Conservation (phyloP, 345 rosid genomes). For the Leavenworthia alabamica region DNA sequence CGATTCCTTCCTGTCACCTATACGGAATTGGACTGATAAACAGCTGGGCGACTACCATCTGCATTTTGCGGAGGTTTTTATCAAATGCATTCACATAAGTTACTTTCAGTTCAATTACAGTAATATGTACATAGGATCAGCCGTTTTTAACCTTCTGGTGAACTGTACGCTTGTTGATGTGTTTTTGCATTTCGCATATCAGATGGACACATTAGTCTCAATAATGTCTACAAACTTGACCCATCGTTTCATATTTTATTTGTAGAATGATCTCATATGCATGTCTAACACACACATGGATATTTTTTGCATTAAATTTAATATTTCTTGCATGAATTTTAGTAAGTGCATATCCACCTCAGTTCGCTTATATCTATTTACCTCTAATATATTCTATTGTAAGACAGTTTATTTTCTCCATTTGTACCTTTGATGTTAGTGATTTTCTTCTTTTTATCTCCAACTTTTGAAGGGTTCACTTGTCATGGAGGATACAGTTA, state of each 20-base stretch:
- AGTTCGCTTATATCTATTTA: not conserved
- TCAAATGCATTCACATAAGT: not conserved
- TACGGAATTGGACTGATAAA: conserved; percentile 86
- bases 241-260: conserved; percentile 5
- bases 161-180: not conserved
- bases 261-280: not conserved
- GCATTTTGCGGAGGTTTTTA: conserved; percentile 81
- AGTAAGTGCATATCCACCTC: not conserved
- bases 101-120: not conserved
- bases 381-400: conserved; percentile 9
- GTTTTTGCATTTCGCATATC: conserved; percentile 5
- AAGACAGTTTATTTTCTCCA: not conserved
- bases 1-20: conserved; percentile 79
- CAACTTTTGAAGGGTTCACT: conserved; percentile 47
- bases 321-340: not conserved
- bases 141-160: not conserved
- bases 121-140: not conserved
- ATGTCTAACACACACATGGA: not conserved
- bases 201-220: not conserved
- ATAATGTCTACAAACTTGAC: not conserved
- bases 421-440: not conserved
- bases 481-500: conserved; percentile 66
- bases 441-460: conserved; percentile 5
- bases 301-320: not conserved
- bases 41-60: conserved; percentile 83